phyloP scores from a whole-genome alignment of 75 land plant genomes.

The Chamaecyparis obtusa region DNA sequence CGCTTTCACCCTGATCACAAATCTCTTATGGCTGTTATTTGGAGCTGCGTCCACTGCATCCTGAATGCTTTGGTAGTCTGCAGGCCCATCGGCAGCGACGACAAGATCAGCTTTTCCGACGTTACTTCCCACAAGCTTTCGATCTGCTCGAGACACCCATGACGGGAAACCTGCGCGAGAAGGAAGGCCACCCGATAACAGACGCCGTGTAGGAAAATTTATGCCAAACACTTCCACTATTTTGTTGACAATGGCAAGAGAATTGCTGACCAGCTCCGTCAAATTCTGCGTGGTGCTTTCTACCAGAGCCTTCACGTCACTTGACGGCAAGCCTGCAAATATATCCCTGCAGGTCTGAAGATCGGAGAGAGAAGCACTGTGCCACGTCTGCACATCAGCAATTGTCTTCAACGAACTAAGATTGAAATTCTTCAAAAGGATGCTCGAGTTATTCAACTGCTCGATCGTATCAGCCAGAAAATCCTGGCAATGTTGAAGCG shows the following conservation, averaged over 20 bases:
- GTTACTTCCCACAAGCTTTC: conserved; percentile 27
- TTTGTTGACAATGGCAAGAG: conserved; percentile 38
- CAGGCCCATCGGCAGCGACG: conserved; percentile 62
- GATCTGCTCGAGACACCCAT: conserved; percentile 35
- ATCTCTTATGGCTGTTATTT: conserved; percentile 15
- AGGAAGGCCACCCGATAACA: neutral
- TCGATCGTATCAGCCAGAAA: conserved; percentile 33
- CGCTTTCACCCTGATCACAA: conserved; percentile 50
- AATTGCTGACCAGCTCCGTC: conserved; percentile 49
- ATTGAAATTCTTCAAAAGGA: conserved; percentile 19
- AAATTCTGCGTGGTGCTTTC: conserved; percentile 28
- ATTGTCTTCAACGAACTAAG: conserved; percentile 8
- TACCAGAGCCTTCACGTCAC: conserved; percentile 19
- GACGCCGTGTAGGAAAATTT: conserved; percentile 19
- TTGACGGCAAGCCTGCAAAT: conserved; percentile 18
- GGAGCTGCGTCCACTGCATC: conserved; percentile 42
- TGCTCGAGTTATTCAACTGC: conserved; percentile 44
- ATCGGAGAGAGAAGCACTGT: conserved; percentile 55
- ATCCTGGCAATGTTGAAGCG: conserved; percentile 35
- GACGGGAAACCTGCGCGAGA: conserved; percentile 16
- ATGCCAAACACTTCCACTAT: conserved; percentile 3
- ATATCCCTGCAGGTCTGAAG: conserved; percentile 58
- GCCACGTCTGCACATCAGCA: conserved; percentile 46
- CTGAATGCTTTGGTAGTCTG: conserved; percentile 32
- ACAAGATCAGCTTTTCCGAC: conserved; percentile 18